These are phyloP conservation scores for Plantago lanceolata DNA, from an alignment of 305 asterid species.

Conservation along the genomic window DNA sequence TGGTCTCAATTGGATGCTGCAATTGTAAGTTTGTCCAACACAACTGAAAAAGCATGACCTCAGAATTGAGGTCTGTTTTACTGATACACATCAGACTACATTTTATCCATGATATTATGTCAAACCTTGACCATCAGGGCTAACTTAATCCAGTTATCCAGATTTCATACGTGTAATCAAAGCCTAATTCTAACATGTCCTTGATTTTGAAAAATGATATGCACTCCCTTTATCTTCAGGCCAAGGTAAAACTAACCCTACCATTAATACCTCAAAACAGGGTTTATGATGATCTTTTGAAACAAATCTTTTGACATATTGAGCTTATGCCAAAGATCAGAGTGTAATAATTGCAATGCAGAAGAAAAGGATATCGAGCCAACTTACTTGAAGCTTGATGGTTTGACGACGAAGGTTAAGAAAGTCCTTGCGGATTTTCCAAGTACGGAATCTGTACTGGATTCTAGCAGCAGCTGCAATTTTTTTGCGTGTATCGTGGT, in stretches of 20 bases:
- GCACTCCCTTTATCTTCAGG: not conserved
- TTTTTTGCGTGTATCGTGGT: slow-evolving; percentile 59
- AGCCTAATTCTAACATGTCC: too few species aligned
- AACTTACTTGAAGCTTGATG: slow-evolving; percentile 74
- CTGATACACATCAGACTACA: not conserved
- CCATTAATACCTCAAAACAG: not conserved
- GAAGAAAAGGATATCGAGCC: not conserved
- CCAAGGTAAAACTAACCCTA: too few species aligned
- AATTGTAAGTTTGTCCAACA: not conserved
- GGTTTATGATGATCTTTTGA: not conserved
- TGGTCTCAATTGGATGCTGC: not conserved
- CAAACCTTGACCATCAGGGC: not conserved
- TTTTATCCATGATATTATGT: not conserved
- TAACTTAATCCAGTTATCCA: not conserved
- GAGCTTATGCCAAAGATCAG: not conserved
- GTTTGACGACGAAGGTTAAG: slow-evolving; percentile 84
- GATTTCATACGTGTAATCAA: not conserved
- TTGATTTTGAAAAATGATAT: not conserved
- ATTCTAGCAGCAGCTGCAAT: slow-evolving; percentile 84
- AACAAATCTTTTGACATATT: too few species aligned
- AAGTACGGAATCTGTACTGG: slow-evolving; percentile 74
- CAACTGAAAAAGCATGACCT: not conserved
- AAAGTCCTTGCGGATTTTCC: slow-evolving; percentile 81
- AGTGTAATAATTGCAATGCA: not conserved
- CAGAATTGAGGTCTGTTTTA: not conserved